Conservation (phyloP, 176 grass and related monocot genomes). For the Bothriochloa decipiens region DNA sequence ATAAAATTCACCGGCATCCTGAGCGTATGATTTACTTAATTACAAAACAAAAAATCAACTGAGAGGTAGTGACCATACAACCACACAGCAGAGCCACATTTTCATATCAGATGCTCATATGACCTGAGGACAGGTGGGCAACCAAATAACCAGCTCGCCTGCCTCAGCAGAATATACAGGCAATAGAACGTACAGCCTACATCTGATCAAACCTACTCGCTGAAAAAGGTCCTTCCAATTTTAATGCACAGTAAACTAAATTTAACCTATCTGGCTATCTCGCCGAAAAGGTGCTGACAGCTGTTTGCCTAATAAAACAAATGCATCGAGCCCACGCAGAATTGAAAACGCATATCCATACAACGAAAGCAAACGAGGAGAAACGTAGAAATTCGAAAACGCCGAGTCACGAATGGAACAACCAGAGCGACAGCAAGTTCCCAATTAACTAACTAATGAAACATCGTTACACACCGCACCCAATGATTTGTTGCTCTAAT, state of each 20-base stretch:
- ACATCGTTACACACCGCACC: neutral
- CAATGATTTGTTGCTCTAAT: constrained; percentile 24
- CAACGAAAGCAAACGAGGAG: constrained; percentile 27
- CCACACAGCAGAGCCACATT: neutral
- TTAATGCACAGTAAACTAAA: neutral
- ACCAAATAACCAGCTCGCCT: neutral
- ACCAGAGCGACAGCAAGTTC: neutral
- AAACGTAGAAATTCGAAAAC: constrained; percentile 46
- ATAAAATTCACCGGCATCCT: neutral
- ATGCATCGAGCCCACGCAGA: constrained; percentile 25
- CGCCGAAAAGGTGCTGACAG: neutral
- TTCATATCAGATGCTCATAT: constrained; percentile 8
- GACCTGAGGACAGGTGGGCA: neutral
- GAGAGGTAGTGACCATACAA: neutral
- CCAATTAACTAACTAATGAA: constrained; percentile 19
- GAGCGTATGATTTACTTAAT: constrained; percentile 7
- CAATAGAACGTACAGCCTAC: neutral
- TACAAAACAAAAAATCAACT: constrained; percentile 14
- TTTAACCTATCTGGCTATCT: neutral
- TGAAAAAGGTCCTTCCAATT: constrained; percentile 6
- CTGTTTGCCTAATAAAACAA: constrained; percentile 36
- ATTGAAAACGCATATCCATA: constrained; percentile 37
- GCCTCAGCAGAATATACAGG: neutral
- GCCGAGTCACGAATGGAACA: constrained; percentile 40
- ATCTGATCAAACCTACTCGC: constrained; percentile 22